phyloP scores from a whole-genome alignment of 768 basidiomycete genomes.

The Boletus eberwhitei region DNA sequence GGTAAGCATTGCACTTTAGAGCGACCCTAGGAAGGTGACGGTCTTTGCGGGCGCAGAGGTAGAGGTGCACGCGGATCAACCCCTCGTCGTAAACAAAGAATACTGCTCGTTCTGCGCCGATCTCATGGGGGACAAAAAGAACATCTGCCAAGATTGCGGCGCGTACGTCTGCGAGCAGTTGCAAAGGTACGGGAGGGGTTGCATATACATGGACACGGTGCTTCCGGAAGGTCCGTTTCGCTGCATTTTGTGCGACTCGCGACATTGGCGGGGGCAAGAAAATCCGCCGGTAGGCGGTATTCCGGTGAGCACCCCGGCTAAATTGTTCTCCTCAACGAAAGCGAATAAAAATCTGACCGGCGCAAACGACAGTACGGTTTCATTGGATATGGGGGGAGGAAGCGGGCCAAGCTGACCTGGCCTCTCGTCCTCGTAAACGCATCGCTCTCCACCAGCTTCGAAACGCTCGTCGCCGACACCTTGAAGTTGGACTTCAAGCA shows the following conservation, averaged over 20 bases:
- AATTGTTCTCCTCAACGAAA: no score
- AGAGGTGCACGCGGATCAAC: no score
- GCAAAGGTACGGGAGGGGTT: not conserved
- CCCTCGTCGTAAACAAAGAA: no score
- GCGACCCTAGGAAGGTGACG: no score
- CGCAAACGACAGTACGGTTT: not conserved
- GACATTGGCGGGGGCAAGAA: not conserved
- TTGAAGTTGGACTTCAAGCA: not conserved
- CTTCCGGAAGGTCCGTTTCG: not conserved
- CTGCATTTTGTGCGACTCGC: not conserved
- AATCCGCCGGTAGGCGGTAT: not conserved
- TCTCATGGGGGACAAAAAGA: fast-evolving
- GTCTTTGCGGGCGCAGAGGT: no score
- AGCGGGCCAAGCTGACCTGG: not conserved
- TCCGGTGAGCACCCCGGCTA: not conserved
- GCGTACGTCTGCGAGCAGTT: not conserved
- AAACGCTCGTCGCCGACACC: not conserved
- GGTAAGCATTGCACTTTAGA: no score
- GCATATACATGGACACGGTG: not conserved
- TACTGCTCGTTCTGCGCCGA: not conserved
- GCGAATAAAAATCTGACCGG: no score
- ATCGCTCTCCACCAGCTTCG: fast-evolving
- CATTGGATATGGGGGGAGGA: not conserved
- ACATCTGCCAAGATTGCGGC: not conserved
- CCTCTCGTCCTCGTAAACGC: not conserved